phyloP scores from a whole-genome alignment of 805 yeast genomes.

The Zygosaccharomyces bailii region DNA sequence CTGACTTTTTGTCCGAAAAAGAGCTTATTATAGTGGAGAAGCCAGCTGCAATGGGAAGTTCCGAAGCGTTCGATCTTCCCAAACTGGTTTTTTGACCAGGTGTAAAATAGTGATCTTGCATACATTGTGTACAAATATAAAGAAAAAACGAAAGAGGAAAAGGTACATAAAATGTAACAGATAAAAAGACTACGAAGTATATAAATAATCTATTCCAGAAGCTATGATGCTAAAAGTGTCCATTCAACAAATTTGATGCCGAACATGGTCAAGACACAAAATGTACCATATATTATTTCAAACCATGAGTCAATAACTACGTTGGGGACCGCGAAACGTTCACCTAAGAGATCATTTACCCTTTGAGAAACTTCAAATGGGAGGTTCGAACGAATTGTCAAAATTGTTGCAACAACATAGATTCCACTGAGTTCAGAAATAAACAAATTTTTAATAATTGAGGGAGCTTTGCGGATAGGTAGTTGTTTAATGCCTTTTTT shows the following conservation, averaged over 20 bases:
- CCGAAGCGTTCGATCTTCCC: slow-evolving; percentile 62
- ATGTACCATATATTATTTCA: slow-evolving; percentile 37
- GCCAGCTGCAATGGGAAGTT: slow-evolving; percentile 54
- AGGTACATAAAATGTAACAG: too few species aligned
- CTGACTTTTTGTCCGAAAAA: slow-evolving; percentile 47
- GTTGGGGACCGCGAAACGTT: slow-evolving; percentile 30
- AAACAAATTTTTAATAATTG: slow-evolving; percentile 40
- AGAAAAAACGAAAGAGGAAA: too few species aligned
- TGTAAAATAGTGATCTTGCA: too few species aligned
- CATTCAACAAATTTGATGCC: slow-evolving; percentile 31
- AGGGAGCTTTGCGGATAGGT: slow-evolving; percentile 23
- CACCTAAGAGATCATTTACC: slow-evolving; percentile 34
- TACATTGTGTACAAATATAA: slow-evolving; percentile 3
- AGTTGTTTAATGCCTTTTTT: slow-evolving; percentile 6
- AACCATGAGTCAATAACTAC: slow-evolving; percentile 41
- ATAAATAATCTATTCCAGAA: too few species aligned
- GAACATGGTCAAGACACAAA: slow-evolving; percentile 33
- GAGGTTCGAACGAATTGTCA: slow-evolving; percentile 40
- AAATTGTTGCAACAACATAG: slow-evolving; percentile 40
- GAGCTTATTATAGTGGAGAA: slow-evolving; percentile 76
- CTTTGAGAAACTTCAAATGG: slow-evolving; percentile 35
- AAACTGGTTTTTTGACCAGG: slow-evolving; percentile 45
- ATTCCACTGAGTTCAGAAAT: slow-evolving; percentile 40
- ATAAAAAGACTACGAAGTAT: too few species aligned
- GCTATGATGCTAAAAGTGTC: slow-evolving; percentile 8